Evolutionary conservation across 768 basidiomycete genomes (phyloP).

Genomic region (Mycena albidolilacea): DNA sequence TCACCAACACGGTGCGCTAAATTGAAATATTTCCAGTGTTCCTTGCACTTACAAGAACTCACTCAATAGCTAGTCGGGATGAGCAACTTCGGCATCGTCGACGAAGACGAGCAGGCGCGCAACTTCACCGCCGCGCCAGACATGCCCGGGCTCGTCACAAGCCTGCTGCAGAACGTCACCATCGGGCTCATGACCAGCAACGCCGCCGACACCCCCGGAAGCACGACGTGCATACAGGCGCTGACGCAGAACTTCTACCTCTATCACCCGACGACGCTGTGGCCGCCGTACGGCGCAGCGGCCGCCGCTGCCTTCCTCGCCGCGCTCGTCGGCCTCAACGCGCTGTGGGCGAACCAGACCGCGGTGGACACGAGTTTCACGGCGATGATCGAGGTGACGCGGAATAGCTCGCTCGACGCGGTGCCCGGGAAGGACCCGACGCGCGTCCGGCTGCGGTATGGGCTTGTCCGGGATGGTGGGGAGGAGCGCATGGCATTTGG

Average conservation of each 20-base stretch:
- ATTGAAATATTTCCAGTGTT: neutral
- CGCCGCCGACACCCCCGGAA: neutral
- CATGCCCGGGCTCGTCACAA: conserved; percentile 10
- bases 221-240: conserved; percentile 8
- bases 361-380: conserved; percentile 19
- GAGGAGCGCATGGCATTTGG: conserved; percentile 24
- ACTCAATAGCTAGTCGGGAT: conserved; percentile 11
- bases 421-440: conserved; percentile 16
- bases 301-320: conserved; percentile 2
- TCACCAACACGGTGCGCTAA: conserved; percentile 10
- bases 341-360: conserved; percentile 8
- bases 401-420: conserved; percentile 22
- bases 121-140: conserved; percentile 4
- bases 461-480: conserved; percentile 13
- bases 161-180: conserved; percentile 15
- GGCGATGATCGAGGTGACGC: conserved; percentile 22
- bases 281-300: conserved; percentile 17
- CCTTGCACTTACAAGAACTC: neutral
- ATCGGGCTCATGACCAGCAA: conserved; percentile 25
- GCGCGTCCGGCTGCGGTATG: conserved; percentile 19
- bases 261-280: conserved; percentile 16
- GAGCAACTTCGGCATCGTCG: conserved; percentile 15
- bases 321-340: conserved; percentile 5
- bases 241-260: conserved; percentile 10
- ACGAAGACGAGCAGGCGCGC: neutral